Evolutionary conservation across 2,329 filamentous ascomycete species (phyloP).

Genomic region (Pyrenochaeta sp.): DNA sequence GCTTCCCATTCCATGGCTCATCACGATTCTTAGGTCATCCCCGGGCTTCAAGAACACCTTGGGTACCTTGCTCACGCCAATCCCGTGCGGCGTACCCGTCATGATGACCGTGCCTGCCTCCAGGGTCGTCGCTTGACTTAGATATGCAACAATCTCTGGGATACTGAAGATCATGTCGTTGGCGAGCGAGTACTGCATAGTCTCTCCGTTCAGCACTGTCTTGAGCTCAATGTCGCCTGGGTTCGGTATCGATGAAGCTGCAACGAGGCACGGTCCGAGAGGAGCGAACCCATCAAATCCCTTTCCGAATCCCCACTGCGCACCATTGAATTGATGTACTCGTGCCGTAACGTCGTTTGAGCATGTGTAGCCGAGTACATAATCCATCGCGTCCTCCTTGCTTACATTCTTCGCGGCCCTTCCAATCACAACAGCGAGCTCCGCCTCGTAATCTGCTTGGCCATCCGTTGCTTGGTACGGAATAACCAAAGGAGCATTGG

Average conservation of each 20-base stretch:
- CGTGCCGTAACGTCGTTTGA: constrained; percentile 63
- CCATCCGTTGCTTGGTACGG: constrained; percentile 18
- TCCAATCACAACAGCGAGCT: constrained; percentile 56
- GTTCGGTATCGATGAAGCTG: constrained; percentile 49
- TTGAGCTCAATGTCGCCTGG: constrained; percentile 51
- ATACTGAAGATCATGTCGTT: constrained; percentile 60
- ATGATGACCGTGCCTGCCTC: constrained; percentile 56
- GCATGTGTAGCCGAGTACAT: constrained; percentile 60
- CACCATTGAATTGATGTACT: constrained; percentile 54
- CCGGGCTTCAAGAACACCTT: constrained; percentile 49
- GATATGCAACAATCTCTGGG: constrained; percentile 53
- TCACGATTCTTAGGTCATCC: constrained; percentile 53
- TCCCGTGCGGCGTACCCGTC: constrained; percentile 56
- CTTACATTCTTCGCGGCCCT: constrained; percentile 59
- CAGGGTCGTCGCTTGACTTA: constrained; percentile 52
- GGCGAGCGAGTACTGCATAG: constrained; percentile 50
- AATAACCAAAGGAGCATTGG: constrained; percentile 21
- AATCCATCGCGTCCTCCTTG: constrained; percentile 53
- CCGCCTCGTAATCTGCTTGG: constrained; percentile 30
- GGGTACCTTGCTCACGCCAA: constrained; percentile 54
- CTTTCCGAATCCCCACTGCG: constrained; percentile 63
- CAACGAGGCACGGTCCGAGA: constrained; percentile 58
- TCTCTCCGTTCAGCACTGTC: constrained; percentile 56
- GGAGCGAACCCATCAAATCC: constrained; percentile 63
- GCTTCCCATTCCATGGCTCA: constrained; percentile 35